These are phyloP conservation scores for Phytopythium cucurbitacearum DNA, from an alignment of 352 stramenopile genomes.

Conservation along the genomic window DNA sequence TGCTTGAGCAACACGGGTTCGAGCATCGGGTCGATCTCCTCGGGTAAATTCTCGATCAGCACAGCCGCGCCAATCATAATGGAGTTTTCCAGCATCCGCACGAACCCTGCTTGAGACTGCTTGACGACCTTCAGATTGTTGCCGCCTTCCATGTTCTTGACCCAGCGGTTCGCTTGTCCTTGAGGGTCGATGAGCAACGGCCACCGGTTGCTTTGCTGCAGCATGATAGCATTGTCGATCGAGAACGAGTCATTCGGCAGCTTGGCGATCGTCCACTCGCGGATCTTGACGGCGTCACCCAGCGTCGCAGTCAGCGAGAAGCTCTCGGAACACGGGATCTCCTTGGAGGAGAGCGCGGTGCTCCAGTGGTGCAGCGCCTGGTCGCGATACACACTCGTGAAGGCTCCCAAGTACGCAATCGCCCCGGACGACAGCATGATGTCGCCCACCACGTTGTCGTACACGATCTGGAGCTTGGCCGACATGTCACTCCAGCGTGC, in stretches of 20 bases:
- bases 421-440: constrained; percentile 93
- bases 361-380: constrained; percentile 87
- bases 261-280: constrained; percentile 93
- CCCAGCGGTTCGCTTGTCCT: constrained; percentile 93
- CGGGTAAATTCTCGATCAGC: constrained; percentile 92
- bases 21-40: constrained; percentile 93
- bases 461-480: constrained; percentile 75
- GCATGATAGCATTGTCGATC: constrained; percentile 95
- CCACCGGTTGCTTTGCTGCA: constrained; percentile 90
- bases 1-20: constrained; percentile 93
- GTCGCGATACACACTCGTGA: constrained; percentile 90
- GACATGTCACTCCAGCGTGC: constrained; percentile 90
- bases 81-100: constrained; percentile 94
- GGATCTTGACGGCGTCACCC: constrained; percentile 91
- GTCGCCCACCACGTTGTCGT: constrained; percentile 91
- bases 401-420: constrained; percentile 93
- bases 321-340: constrained; percentile 78
- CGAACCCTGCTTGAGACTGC: constrained; percentile 91
- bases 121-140: constrained; percentile 92
- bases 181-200: constrained; percentile 97
- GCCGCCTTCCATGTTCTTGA: constrained; percentile 92
- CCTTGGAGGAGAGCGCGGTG: constrained; percentile 41
- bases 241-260: constrained; percentile 94
- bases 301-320: constrained; percentile 87
- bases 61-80: constrained; percentile 93